A percentile compares a stretch with the other conserved stretches of the same genome.
Conservation (phyloP, 192 early-diverging fungal genomes). For the Coemansia sp. region DNA sequence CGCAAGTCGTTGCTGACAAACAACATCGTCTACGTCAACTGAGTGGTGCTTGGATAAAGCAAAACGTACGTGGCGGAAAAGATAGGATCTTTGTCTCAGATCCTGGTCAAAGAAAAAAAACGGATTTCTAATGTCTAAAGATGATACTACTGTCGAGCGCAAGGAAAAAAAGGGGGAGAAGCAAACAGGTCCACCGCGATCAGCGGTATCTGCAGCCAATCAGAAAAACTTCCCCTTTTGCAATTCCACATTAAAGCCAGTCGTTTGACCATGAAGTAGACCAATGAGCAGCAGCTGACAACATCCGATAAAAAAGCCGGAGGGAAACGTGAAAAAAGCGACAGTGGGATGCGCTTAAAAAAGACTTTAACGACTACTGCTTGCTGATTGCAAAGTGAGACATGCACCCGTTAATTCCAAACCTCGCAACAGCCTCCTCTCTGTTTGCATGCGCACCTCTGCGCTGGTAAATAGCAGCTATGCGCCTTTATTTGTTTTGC, state of each 20-base stretch:
- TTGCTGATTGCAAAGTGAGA: neutral
- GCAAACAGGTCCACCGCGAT: neutral
- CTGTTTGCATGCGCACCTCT: neutral
- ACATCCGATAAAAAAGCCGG: slow-evolving; percentile 6
- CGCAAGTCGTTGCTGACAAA: neutral
- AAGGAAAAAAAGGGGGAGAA: neutral
- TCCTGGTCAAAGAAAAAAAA: too few relatives aligned
- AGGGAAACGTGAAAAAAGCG: neutral
- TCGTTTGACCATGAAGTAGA: neutral
- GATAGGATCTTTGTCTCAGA: too few relatives aligned
- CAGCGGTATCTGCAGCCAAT: slow-evolving; percentile 5
- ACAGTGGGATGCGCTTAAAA: neutral
- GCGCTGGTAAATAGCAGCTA: too few relatives aligned
- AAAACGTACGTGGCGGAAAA: too few relatives aligned
- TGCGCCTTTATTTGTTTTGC: neutral
- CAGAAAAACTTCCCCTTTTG: neutral
- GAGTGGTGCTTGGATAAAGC: too few relatives aligned
- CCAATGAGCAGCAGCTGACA: neutral
- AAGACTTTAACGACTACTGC: neutral
- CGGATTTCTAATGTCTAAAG: too few relatives aligned
- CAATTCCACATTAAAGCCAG: neutral
- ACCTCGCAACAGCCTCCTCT: neutral
- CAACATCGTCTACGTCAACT: too few relatives aligned
- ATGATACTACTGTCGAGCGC: too few relatives aligned
- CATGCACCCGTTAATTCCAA: slow-evolving; percentile 1